Conservation (phyloP, 2,329 filamentous ascomycete genomes). For the Botryotinia convoluta region DNA sequence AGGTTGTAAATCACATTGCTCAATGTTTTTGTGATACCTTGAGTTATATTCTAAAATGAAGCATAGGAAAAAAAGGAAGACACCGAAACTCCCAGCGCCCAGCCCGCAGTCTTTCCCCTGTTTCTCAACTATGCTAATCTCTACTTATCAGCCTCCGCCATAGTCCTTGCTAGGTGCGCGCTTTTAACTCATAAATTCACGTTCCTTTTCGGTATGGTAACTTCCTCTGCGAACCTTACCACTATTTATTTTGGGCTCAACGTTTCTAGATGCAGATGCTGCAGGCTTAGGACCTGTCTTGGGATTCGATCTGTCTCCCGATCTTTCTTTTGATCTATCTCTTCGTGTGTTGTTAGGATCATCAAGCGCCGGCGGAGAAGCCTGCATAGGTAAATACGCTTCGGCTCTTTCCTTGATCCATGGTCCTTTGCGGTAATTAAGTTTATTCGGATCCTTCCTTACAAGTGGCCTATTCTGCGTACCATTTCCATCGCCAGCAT, state of each 20-base stretch:
- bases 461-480: no score
- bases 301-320: neutral
- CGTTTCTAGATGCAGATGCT: neutral
- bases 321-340: no score
- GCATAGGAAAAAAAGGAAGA: neutral
- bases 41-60: neutral
- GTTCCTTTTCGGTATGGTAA: accelerated
- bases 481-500: no score
- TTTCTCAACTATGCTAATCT: neutral
- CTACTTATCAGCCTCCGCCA: neutral
- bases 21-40: neutral
- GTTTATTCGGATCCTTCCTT: no score
- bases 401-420: no score
- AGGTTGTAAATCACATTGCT: neutral
- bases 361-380: neutral
- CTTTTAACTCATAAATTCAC: accelerated
- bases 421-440: no score
- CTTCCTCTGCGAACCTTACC: neutral
- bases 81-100: neutral
- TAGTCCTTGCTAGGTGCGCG: no score
- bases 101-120: neutral
- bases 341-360: accelerated
- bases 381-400: no score
- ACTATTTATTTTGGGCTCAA: neutral
- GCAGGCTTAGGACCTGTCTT: neutral